phyloP scores from a whole-genome alignment of 208 protist species.

The Angomonas deanei region DNA sequence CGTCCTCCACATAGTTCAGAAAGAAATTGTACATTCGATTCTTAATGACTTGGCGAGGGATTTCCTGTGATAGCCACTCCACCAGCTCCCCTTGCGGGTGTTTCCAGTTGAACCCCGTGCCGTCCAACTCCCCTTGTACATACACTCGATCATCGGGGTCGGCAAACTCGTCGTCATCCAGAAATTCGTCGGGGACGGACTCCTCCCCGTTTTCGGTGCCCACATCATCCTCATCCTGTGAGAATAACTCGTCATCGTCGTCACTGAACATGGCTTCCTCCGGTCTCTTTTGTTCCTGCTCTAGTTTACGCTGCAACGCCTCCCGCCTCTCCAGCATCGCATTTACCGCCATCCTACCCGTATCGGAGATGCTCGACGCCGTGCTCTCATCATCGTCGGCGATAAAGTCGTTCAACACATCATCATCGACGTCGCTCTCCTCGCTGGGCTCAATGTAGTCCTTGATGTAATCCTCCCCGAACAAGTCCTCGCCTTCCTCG shows the following conservation, averaged over 20 bases:
- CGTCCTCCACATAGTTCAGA: conserved; percentile 83
- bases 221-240: conserved; percentile 19
- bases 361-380: conserved; percentile 74
- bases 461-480: conserved; percentile 83
- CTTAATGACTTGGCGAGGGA: conserved; percentile 80
- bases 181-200: conserved; percentile 8
- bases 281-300: conserved; percentile 59
- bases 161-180: conserved; percentile 20
- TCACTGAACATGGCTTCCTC: conserved; percentile 87
- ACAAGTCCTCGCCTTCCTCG: conserved; percentile 85
- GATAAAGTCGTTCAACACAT: conserved; percentile 64
- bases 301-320: conserved; percentile 47
- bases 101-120: conserved; percentile 83
- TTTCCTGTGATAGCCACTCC: conserved; percentile 88
- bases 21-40: conserved; percentile 91
- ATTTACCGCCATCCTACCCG: conserved; percentile 63
- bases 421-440: conserved; percentile 68
- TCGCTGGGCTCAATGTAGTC: conserved; percentile 82
- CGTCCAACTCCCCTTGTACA: conserved; percentile 69
- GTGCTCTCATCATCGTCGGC: conserved; percentile 67
- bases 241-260: conserved; percentile 45
- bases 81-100: conserved; percentile 80
- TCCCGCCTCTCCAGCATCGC: conserved; percentile 68
- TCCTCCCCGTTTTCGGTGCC: conserved; percentile 14
- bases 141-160: conserved; percentile 55